Percentiles rank a stretch among this genome's conserved stretches.
Conservation (phyloP, 495 filamentous ascomycete species). For the Bryoglossum gracile region DNA sequence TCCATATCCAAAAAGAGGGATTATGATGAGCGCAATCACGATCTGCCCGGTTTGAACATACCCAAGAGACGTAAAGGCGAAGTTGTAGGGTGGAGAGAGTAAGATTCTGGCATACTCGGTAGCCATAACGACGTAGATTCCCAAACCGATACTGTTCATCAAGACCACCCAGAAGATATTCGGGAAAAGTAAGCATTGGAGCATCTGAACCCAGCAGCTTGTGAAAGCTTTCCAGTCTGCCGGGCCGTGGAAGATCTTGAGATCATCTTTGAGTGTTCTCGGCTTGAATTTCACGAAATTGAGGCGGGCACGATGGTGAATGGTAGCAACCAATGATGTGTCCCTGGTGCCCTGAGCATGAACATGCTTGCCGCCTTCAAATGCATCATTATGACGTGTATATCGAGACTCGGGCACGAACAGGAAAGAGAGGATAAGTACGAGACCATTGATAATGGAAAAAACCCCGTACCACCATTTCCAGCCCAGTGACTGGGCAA, state of each 20-base stretch:
- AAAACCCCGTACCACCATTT: slow-evolving; percentile 3
- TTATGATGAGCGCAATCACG: background rate
- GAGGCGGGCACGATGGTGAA: background rate
- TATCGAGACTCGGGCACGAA: slow-evolving; percentile 1
- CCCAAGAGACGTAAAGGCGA: background rate
- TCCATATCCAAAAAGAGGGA: background rate
- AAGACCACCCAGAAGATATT: background rate
- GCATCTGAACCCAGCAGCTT: background rate
- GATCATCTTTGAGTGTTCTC: background rate
- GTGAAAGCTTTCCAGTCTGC: background rate
- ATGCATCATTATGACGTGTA: background rate
- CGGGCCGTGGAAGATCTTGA: background rate
- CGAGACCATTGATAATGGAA: background rate
- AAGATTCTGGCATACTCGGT: background rate
- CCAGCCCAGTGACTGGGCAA: background rate
- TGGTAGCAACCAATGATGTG: background rate
- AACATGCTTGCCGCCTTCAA: background rate
- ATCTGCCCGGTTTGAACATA: background rate
- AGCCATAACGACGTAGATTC: background rate
- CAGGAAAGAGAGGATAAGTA: background rate
- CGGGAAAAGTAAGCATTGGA: background rate
- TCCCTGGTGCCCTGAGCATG: background rate
- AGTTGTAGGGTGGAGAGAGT: background rate
- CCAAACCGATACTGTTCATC: background rate
- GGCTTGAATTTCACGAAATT: background rate